Base-by-base conservation (phyloP, 345 rosid species). In the Rhodomyrtus tomentosa region DNA sequence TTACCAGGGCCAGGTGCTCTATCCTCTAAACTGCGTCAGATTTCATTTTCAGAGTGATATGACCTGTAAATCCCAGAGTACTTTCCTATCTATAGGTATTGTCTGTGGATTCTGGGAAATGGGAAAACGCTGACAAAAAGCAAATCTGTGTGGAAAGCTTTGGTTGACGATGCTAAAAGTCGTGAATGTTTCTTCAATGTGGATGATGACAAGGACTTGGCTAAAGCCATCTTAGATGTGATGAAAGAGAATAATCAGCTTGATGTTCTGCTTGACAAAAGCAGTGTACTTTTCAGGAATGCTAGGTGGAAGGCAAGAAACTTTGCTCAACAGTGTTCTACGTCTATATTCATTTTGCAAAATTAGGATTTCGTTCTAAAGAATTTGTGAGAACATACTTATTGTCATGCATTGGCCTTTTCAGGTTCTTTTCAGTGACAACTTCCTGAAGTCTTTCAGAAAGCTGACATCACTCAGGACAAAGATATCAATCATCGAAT, bases 341-440 rank as follows among this genome's bases (percentile, higher is more conserved):
- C 12, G 68, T 32, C 32, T 56, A 56, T 16, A n/a, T 54, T 36
- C 29, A 10, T 9, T 82, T 76, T 45, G n/a, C 7, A 55, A 50
- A 18, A 20, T 27, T 56, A 18, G 7, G 21, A 49, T 24, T 3
- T 27, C 25, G 21, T 29, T 29, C 15, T 6, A 53, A 36, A 50
- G 24, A 25, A 25, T 45, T 52, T 25, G n/a, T 73, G 18, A 12
- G 40, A 24, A 14, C 20, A 5, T 79, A 58, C 29, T 40, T 27
- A 29, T 68, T 21, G 27, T 53, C 49, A 56, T n/a, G 32, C 18
- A 25, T 11, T 56, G 68, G 68, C 0, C 68, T 1, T 56, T 12
- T 56, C 68, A 93, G 95, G 92, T 93, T 79, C 55, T 87, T 68
- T 92, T 92, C 82, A 87, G 90, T 62, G 95, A 91, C 32, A 48